Base-by-base conservation (phyloP, 2,329 filamentous ascomycete genomes). In the Truncatella angustata region DNA sequence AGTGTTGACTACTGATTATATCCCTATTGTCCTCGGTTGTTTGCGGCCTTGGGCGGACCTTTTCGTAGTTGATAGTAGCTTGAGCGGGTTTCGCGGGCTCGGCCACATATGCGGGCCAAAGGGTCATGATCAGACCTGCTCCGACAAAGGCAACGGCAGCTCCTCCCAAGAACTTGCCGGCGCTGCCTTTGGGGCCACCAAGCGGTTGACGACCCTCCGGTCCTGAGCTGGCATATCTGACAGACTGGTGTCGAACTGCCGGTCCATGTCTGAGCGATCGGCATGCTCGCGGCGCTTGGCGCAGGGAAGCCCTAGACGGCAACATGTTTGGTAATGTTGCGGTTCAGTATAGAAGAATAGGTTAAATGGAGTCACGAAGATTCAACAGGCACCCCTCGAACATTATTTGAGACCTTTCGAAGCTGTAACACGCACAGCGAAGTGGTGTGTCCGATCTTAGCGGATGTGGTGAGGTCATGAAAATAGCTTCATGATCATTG, bases 1-100 rank as follows among this genome's bases (percentile, higher is more conserved):
- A 73, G 71, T 96, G 91, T 67, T 96, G 90, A 10, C 88, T 90
- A 65, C 88, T 93, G 60, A 96, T 84, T 52, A 88, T 71, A 51
- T 91, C 88, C 52, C 88, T 74, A 56, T 86, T 86, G 57, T 91
- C 86, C 67, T 92, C 89, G 58, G 84, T 84, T 5, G 84, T 85
- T 1, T 73, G 68, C 21, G 78, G 74, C 55, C 78, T 76, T 56
- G 73, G 76, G 51, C 85, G 77, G 21, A 82, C 71, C 66, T 85
- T 80, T 70, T 95, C 90, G 57, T 91, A 88, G 53, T 82, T 74
- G 36, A 91, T 63, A 49, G 86, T 78, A 1, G 80, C 80, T 61
- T 75, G 59, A 3, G 40, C 58, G 14, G 58, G 60, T 52, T 62
- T 65, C 2, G 58, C 50, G 2, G 59, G 49, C 32, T 57, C 57